Base-by-base conservation (phyloP, 495 filamentous ascomycete genomes). In the Podospora pseudopauciseta region DNA sequence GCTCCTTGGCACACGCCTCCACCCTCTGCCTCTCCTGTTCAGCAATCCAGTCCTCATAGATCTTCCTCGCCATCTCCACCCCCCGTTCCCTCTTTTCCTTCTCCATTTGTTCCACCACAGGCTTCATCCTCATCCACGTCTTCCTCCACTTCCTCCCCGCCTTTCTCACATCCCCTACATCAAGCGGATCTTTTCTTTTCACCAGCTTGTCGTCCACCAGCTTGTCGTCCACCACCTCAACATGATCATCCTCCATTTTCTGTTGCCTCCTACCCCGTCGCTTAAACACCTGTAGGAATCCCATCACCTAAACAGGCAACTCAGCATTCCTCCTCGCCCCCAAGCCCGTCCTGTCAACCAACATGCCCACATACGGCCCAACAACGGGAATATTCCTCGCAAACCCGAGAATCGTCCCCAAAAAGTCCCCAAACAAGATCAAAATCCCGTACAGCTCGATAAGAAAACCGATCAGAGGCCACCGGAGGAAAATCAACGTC, bases 401-500 rank as follows among this genome's bases (percentile, higher is more conserved):
- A 76, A 98, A 97, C 65, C 91, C 87, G 0, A 89, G 90, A 67
- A 97, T 92, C 16, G 94, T 97, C n/a, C 92, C 88, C 54, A 97
- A 85, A 79, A 97, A 97, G 76, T 99, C 95, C 23, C 94, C 94
- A 82, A 99, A 99, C 59, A 99, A 83, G 30, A 96, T 87, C 71
- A 96, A 85, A 49, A 98, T 91, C 30, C 95, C 95, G 79, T 97
- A 98, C 7, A 93, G 80, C 81, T 99, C 95, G 68, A 97, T 87
- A 54, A 89, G 67, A 79, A 99, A 98, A 39, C 95, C 95, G 64
- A 92, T 86, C 20, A 98, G 78, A 1, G 95, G 88, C 92, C 94
- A 99, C 55, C 91, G 86, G 68, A 96, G 72, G 16, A 98, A 82
- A 75, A 99, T 98, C 64, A 97, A 85, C 32, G 88, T 70, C 16